Evolutionary conservation across 2,329 filamentous ascomycete species (phyloP), one percentile per base, ranked within the genome.

Genomic region (Phoma sp.): DNA sequence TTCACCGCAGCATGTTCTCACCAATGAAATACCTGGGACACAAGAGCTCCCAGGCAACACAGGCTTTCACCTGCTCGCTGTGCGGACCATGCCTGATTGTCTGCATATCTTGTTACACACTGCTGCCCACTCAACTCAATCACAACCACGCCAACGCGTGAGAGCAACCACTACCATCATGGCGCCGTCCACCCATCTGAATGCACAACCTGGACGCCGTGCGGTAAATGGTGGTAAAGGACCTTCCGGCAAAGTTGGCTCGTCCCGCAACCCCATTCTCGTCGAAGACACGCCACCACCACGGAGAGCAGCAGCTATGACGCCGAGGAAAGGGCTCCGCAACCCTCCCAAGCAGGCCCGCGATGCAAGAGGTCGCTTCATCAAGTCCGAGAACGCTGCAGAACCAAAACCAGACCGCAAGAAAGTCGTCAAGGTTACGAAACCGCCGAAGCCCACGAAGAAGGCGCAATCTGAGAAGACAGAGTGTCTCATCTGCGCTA

Each of bases 401-500:
- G 54, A 63, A 27, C 24, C 52, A 6, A 52, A 48, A 13, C 19
- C 35, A 36, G 41, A 54, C 21, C 46, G 25, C 12, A 52, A 41
- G 10, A 54, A 58, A 36, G 43, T 41, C 4, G 21, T 15, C 38
- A 56, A 50, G 27, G 22, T 15, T 15, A 19, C 22, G 12, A n/a
- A 35, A 9, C 48, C 17, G 31, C 33, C 49, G 6, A 53, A 60
- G 41, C 40, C 31, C n/a, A 46, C 55, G 33, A 51, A 57, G 52
- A 55, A 55, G n/a, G 19, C 9, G n/a, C 48, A 32, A 12, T 49
- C 52, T 12, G 22, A 35, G 10, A 58, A 57, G 40, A 63, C 47
- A 27, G 62, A 68, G 22, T 70, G 68, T 46, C 19, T 41, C 4
- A 56, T 71, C 24, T 71, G 68, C 37, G 58, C 43, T 6, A 35